Conservation (phyloP, 257 asterid genomes). For the Rubia yunnanensis region DNA sequence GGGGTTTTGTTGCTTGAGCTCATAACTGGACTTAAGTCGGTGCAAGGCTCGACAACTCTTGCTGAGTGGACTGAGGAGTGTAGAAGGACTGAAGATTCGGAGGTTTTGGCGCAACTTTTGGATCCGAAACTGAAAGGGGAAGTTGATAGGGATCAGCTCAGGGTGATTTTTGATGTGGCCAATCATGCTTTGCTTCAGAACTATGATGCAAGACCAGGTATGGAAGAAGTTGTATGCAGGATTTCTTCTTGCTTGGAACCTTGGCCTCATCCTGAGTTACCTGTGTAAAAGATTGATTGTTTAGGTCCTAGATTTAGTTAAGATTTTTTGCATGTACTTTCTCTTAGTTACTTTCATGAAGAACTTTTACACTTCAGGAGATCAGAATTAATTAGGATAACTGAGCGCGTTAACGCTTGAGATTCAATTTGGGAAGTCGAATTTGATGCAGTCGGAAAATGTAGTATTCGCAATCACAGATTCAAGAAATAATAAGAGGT, state of each 20-base stretch:
- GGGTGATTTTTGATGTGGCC: slow-evolving; percentile 37
- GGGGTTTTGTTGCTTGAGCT: slow-evolving; percentile 67
- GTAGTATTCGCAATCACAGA: too few relatives aligned
- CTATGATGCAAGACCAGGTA: slow-evolving; percentile 52
- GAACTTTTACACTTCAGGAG: too few relatives aligned
- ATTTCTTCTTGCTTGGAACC: slow-evolving; percentile 39
- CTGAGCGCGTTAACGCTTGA: too few relatives aligned
- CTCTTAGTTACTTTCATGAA: not conserved
- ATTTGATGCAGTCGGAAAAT: too few relatives aligned
- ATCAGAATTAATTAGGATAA: too few relatives aligned
- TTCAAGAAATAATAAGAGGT: too few relatives aligned
- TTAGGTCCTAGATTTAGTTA: not conserved
- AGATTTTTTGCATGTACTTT: not conserved
- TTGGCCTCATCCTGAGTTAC: slow-evolving; percentile 23
- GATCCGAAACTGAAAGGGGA: slow-evolving; percentile 44
- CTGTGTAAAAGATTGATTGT: slow-evolving; percentile 1
- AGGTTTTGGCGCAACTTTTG: slow-evolving; percentile 33
- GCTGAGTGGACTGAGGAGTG: slow-evolving; percentile 67
- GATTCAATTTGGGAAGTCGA: too few relatives aligned
- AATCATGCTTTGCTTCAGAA: slow-evolving; percentile 42
- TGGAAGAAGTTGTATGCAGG: slow-evolving; percentile 43
- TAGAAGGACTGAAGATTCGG: slow-evolving; percentile 33
- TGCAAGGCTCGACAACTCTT: slow-evolving; percentile 58
- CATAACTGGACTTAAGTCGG: slow-evolving; percentile 53
- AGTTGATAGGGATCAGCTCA: slow-evolving; percentile 39